Base-by-base conservation (phyloP, 306 rosid genomes). In the Quercus robur region DNA sequence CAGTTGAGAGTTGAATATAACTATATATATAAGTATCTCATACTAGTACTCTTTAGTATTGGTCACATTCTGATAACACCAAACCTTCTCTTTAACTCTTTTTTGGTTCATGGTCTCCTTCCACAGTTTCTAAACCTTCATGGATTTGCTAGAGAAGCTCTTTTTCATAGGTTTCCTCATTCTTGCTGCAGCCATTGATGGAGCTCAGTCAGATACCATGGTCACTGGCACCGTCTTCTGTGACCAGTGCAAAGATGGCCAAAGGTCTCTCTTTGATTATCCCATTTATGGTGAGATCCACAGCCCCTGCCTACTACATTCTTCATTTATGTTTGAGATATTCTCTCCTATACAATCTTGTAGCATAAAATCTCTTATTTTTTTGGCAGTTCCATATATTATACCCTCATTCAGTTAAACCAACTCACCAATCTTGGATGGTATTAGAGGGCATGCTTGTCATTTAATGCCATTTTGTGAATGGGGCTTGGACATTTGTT, bases 191-290 rank as follows among this genome's bases (percentile, higher is more conserved):
- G 83, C 84, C 86, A 82, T 84, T 75, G 52, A 86, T 84, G 91
- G 77, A 84, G 81, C 82, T 30, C 74, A 25, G 20, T 97, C 89
- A 68, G 87, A 86, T 63, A 82, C 97, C 23, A 56, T 77, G 87
- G 90, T 94, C 83, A 86, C 89, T 18, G 97, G 98, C 74, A 88
- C 90, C 8, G 98, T 94, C 87, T 87, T 85, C 74, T 94, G 98
- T 78, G 98, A 94, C 76, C 97, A 94, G 76, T 94, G 98, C 92
- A 94, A 92, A 80, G 97, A 92, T 55, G 98, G 98, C 46, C 80
- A 92, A 66, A 80, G 59, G 70, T 94, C 98, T 30, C 70, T 84
- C 73, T 91, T 88, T 59, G 98, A 94, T 83, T 92, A 81, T 76
- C 98, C 97, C 69, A 52, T 94, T 18, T 54, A 82, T 35, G 98